Percentiles rank a stretch among this genome's conserved stretches.
phyloP scores from a whole-genome alignment of 169 alveolate genomes.

The Cyclospora cayetanensis region DNA sequence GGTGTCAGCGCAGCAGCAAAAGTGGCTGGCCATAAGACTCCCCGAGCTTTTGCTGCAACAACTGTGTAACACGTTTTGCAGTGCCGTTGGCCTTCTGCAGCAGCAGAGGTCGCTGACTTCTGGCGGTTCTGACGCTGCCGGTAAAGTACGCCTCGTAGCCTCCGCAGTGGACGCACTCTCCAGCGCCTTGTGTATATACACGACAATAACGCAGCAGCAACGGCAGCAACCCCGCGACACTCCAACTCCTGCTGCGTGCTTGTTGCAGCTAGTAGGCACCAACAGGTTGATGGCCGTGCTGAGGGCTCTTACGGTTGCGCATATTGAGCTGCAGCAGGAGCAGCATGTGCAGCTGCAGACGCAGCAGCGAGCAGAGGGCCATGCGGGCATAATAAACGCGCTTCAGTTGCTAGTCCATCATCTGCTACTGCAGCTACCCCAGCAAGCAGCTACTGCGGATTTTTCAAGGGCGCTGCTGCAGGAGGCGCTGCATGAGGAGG shows the following conservation, averaged over 20 bases:
- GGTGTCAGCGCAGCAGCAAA: not conserved
- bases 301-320: not conserved
- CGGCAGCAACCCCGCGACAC: not conserved
- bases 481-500: not conserved
- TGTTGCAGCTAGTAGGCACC: not conserved
- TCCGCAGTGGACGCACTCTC: not conserved
- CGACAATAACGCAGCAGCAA: conserved; percentile 26
- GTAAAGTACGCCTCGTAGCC: not conserved
- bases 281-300: not conserved
- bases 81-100: not conserved
- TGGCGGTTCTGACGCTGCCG: not conserved
- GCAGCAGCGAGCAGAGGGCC: too few species aligned
- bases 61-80: not conserved
- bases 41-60: not conserved
- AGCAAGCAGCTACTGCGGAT: not conserved
- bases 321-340: conserved; percentile 21
- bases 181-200: conserved; percentile 19
- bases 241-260: not conserved
- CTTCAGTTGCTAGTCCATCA: not conserved
- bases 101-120: too few species aligned
- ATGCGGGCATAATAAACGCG: not conserved
- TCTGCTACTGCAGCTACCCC: conserved; percentile 4
- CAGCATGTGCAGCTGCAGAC: not conserved
- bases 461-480: not conserved
- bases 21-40: not conserved